Conservation (phyloP, 805 yeast genomes). For the Crinitomyces ghanaensis region DNA sequence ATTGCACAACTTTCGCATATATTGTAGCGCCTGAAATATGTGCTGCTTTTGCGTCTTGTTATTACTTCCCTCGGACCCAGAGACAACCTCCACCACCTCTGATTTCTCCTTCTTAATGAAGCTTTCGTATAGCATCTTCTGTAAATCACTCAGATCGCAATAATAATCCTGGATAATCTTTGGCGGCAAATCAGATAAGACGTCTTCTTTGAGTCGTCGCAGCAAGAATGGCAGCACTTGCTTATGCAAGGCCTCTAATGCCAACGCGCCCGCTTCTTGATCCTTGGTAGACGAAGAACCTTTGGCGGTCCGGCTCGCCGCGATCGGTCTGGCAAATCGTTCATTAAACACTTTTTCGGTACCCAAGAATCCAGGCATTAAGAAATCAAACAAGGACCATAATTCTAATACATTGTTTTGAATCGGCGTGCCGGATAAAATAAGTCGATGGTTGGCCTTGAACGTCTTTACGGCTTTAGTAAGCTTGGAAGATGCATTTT, state of each 20-base stretch:
- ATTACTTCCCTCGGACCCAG: slow-evolving; percentile 23
- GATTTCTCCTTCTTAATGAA: slow-evolving; percentile 78
- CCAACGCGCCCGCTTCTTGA: slow-evolving; percentile 94
- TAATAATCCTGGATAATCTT: slow-evolving; percentile 97
- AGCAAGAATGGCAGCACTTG: slow-evolving; percentile 95
- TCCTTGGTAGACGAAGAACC: slow-evolving; percentile 75
- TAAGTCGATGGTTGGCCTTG: slow-evolving; percentile 77
- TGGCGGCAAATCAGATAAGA: slow-evolving; percentile 90
- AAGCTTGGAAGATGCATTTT: slow-evolving; percentile 78
- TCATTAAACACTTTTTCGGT: slow-evolving; percentile 90
- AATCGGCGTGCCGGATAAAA: slow-evolving; percentile 94
- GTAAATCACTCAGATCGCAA: slow-evolving; percentile 88
- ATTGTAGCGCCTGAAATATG: slow-evolving; percentile 93
- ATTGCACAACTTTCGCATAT: slow-evolving; percentile 93
- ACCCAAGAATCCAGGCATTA: slow-evolving; percentile 98
- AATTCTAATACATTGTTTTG: slow-evolving; percentile 93
- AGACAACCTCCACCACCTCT: slow-evolving; percentile 46
- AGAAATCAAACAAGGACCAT: slow-evolving; percentile 94
- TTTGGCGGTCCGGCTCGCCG: slow-evolving; percentile 82
- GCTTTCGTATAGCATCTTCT: slow-evolving; percentile 75
- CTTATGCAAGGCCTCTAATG: slow-evolving; percentile 89
- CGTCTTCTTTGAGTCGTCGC: slow-evolving; percentile 93
- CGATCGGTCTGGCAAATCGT: slow-evolving; percentile 94
- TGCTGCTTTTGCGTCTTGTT: slow-evolving; percentile 60
- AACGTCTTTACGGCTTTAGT: slow-evolving; percentile 78